Base-by-base conservation (phyloP, 2,329 filamentous ascomycete genomes). In the Fusarium sp. region DNA sequence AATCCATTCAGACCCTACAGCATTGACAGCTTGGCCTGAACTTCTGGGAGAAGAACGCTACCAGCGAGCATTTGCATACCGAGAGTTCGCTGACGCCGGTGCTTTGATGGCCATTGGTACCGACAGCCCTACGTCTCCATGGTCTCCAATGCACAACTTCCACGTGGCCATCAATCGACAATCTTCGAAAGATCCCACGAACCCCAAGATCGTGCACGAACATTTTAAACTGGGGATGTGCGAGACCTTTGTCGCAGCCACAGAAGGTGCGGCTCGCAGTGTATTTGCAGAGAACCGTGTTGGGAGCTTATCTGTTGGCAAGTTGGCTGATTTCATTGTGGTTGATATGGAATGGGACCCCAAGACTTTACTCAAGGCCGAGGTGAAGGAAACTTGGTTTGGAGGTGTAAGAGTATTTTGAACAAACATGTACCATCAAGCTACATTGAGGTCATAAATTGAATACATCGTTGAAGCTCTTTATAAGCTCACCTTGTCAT, bases 61-160 rank as follows among this genome's bases (percentile, higher is more conserved):
- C 72, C 78, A 78, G 39, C 80, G 87, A 24, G 86, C 87, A 0
- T 90, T 89, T 71, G 85, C 87, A 0, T 89, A 90, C 75, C 81
- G 81, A 26, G 87, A 89, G 48, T 88, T 89, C 5, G 80, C 81
- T 8, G 83, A 85, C 51, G 75, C 78, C 0, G 85, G 85, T 1
- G 84, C 86, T 0, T 71, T 79, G 3, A 75, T 89, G 8, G 85
- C 86, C 0, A 79, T 89, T 17, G 86, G 86, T 0, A 84, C 81
- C 10, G 86, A 89, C 65, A 81, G 83, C 1, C 87, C 86, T 0
- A 88, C 86, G 0, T 84, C 87, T 3, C 85, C 86, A 1, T 82
- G 84, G 74, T 75, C 77, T 6, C 80, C 85, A 13, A 74, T 88
- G 49, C 78, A 77, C 7, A 88, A 88, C 62, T 66, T 87, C 9